These are phyloP conservation scores for Coemansia sp. DNA, from an alignment of 371 early-diverging fungal species.

Conservation along the genomic window DNA sequence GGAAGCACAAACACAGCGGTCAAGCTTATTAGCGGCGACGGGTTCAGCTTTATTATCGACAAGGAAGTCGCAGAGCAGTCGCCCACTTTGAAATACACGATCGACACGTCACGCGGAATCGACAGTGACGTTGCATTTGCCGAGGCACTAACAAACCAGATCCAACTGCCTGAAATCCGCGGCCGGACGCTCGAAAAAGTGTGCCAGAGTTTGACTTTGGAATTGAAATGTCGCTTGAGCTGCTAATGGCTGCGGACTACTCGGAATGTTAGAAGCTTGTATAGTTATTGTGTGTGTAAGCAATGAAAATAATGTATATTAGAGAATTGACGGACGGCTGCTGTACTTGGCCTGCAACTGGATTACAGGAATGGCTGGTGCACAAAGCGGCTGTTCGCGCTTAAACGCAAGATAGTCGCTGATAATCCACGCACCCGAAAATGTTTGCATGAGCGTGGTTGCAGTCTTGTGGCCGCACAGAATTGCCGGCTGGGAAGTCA, in stretches of 20 bases:
- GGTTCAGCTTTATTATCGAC: slow-evolving; percentile 81
- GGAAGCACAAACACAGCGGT: not conserved
- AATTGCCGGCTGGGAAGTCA: not conserved
- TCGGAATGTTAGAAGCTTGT: slow-evolving; percentile 73
- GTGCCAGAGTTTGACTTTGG: slow-evolving; percentile 91
- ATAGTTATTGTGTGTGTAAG: too few relatives aligned
- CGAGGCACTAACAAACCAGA: slow-evolving; percentile 83
- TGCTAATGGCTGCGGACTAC: slow-evolving; percentile 95
- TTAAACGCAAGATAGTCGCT: slow-evolving; percentile 6
- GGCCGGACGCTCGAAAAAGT: slow-evolving; percentile 89
- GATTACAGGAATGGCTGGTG: not conserved
- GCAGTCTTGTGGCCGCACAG: not conserved
- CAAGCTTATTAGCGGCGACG: slow-evolving; percentile 70
- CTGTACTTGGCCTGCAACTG: not conserved
- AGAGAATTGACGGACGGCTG: not conserved
- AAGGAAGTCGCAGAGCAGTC: slow-evolving; percentile 86
- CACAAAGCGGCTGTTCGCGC: slow-evolving; percentile 6
- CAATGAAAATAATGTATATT: too few relatives aligned
- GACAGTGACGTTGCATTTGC: slow-evolving; percentile 64
- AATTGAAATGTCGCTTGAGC: slow-evolving; percentile 82
- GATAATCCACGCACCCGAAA: slow-evolving; percentile 12
- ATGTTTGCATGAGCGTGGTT: slow-evolving; percentile 1
- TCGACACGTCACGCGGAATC: slow-evolving; percentile 64
- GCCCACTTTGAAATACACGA: slow-evolving; percentile 90
- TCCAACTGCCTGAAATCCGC: slow-evolving; percentile 88